phyloP scores from a whole-genome alignment of 352 stramenopile species.

The Thalassiosira mediterranea region DNA sequence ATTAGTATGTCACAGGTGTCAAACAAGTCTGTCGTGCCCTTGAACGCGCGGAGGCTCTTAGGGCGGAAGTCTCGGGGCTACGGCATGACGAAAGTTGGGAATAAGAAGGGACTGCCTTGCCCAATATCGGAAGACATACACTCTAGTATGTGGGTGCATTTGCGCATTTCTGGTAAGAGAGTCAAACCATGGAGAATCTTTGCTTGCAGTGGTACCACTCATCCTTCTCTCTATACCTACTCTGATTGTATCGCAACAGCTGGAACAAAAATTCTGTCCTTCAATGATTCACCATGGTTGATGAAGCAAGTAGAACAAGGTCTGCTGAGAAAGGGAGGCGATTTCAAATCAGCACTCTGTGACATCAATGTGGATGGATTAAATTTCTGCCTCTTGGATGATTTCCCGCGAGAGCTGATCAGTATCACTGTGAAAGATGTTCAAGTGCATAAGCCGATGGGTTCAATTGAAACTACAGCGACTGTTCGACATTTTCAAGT shows the following conservation, averaged over 20 bases:
- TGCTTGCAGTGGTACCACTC: too few species aligned
- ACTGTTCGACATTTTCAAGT: constrained; percentile 63
- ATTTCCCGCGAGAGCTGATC: constrained; percentile 62
- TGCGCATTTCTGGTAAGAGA: constrained; percentile 7
- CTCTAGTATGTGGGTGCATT: neutral
- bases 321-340: constrained; percentile 10
- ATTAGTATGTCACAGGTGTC: constrained; percentile 12
- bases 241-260: too few species aligned
- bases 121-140: neutral
- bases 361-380: constrained; percentile 59
- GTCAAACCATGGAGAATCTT: constrained; percentile 3
- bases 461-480: constrained; percentile 46
- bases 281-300: constrained; percentile 13
- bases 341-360: constrained; percentile 38
- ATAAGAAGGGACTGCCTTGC: constrained; percentile 45
- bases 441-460: constrained; percentile 53
- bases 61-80: constrained; percentile 34
- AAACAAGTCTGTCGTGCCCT: constrained; percentile 9
- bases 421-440: constrained; percentile 56
- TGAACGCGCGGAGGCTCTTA: constrained; percentile 8
- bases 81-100: constrained; percentile 38
- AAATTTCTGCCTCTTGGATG: constrained; percentile 58
- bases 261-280: constrained; percentile 13
- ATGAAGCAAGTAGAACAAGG: constrained; percentile 11
- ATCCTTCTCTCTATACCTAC: too few species aligned